Base-by-base conservation (phyloP, 164 flowering plant genomes). In the Platanus orientalis region DNA sequence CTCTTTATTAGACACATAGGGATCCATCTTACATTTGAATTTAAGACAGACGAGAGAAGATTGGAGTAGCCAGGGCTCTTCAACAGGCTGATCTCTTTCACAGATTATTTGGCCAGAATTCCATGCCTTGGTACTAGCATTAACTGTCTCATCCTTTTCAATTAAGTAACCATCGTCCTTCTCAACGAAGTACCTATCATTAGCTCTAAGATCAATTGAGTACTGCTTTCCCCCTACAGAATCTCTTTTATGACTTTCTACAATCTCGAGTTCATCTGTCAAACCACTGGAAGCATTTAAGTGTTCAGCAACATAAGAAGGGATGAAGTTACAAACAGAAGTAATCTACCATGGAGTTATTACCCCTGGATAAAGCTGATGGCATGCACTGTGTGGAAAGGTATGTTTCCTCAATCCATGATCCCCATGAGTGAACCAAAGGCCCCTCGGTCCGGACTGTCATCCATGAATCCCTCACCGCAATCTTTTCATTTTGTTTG, bases 31-130 rank as follows among this genome's bases (percentile, higher is more conserved):
- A 51, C 69, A 61, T 61, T 64, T 54, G 45, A 76, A 60, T 29
- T 62, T 42, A 48, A 60, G 55, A 50, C 57, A 58, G 40, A 58
- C 23, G 16, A 61, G 34, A 71, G 84, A 68, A 55, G 84, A 72
- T 56, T 75, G 79, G 30, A 75, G 69, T 30, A 90, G 79, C 98
- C 98, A 92, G 17, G 98, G 98, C 71, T 92, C 98, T 80, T 92
- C 98, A 32, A 83, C 66, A 65, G 87, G 84, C 65, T 86, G 86
- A 42, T 85, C 57, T 66, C 73, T 73, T 24, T 73, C 78, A 60
- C 74, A 71, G 55, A 71, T 60, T 64, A 61, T 26, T 57, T 50
- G 28, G 28, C 45, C n/a, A 44, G 56, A 57, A 52, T 68, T 62
- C 27, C 57, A 64, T 40, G 12, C 71, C 52, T 66, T 62, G 54